These are phyloP conservation scores for Pleoardoris graminearum DNA, from an alignment of 2,329 filamentous ascomycete genomes.

Conservation along the genomic window DNA sequence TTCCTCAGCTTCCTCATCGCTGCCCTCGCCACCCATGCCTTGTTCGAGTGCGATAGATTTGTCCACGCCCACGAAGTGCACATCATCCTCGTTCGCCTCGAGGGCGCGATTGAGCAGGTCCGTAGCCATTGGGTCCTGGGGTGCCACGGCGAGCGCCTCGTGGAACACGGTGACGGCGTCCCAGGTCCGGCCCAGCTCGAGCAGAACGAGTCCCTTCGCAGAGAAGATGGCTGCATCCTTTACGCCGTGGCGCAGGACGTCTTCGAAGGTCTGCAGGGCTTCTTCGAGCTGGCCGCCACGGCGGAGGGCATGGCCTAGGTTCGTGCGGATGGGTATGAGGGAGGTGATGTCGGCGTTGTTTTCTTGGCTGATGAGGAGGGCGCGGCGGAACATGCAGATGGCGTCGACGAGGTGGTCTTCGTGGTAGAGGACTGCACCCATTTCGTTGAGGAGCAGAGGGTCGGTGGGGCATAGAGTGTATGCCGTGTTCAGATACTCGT, in stretches of 20 bases:
- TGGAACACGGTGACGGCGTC: constrained; percentile 83
- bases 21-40: constrained; percentile 12
- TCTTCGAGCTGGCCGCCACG: constrained; percentile 69
- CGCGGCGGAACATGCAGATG: constrained; percentile 74
- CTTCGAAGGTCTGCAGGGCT: constrained; percentile 80
- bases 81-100: constrained; percentile 48
- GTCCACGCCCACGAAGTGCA: constrained; percentile 8
- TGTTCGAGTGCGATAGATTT: not conserved
- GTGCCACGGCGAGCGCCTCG: constrained; percentile 76
- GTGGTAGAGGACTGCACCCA: constrained; percentile 95
- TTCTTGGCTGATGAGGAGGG: constrained; percentile 75
- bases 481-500: constrained; percentile 91
- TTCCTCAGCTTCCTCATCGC: constrained; percentile 48
- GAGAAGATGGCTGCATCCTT: constrained; percentile 79
- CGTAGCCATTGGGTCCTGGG: constrained; percentile 80
- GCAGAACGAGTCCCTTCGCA: constrained; percentile 79
- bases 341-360: constrained; percentile 81
- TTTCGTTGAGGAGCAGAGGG: constrained; percentile 89
- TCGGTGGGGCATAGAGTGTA: constrained; percentile 82
- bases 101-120: constrained; percentile 73
- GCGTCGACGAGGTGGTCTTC: constrained; percentile 78
- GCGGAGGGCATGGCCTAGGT: constrained; percentile 85
- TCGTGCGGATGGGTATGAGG: constrained; percentile 82
- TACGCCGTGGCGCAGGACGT: constrained; percentile 79
- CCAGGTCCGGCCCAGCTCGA: constrained; percentile 74